phyloP scores from a whole-genome alignment of 2,329 filamentous ascomycete species.

The Microdochium nivale region DNA sequence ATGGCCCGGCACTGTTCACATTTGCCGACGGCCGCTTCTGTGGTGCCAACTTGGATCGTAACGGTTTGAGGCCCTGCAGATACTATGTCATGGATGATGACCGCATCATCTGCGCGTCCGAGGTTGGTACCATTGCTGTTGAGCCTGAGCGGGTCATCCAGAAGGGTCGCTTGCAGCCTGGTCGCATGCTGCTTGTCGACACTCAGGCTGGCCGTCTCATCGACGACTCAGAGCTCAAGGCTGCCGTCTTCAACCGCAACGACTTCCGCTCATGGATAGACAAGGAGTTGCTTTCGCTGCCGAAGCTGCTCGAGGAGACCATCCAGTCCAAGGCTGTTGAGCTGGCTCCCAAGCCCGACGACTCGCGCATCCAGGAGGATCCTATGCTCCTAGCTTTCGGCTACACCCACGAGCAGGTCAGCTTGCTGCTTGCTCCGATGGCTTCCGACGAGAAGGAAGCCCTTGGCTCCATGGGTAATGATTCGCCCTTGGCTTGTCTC shows the following conservation, averaged over 20 bases:
- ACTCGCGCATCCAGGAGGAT: conserved; percentile 71
- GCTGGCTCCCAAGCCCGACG: conserved; percentile 59
- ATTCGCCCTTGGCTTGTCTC: conserved; percentile 84
- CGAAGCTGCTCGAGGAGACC: conserved; percentile 60
- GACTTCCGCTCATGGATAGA: conserved; percentile 88
- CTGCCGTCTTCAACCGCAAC: conserved; percentile 74
- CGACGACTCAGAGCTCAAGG: conserved; percentile 86
- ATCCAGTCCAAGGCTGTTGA: conserved; percentile 47
- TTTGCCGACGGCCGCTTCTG: conserved; percentile 96
- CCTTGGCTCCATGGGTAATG: conserved; percentile 95
- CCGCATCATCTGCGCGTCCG: conserved; percentile 92
- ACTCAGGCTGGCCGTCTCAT: conserved; percentile 85
- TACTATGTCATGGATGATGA: conserved; percentile 97
- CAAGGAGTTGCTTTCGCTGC: conserved; percentile 73
- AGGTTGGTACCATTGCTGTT: conserved; percentile 87
- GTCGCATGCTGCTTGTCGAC: conserved; percentile 93
- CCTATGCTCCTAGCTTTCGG: conserved; percentile 78
- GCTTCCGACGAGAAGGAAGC: conserved; percentile 96
- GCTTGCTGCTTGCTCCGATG: conserved; percentile 86
- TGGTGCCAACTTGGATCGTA: conserved; percentile 92
- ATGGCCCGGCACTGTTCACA: conserved; percentile 91
- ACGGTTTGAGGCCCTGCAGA: conserved; percentile 88
- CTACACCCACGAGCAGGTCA: conserved; percentile 93
- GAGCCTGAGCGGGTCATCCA: conserved; percentile 85
- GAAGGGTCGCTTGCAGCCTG: conserved; percentile 88